These are phyloP conservation scores for Tricholoma bakamatsutake DNA, from an alignment of 768 basidiomycete species.

Conservation along the genomic window DNA sequence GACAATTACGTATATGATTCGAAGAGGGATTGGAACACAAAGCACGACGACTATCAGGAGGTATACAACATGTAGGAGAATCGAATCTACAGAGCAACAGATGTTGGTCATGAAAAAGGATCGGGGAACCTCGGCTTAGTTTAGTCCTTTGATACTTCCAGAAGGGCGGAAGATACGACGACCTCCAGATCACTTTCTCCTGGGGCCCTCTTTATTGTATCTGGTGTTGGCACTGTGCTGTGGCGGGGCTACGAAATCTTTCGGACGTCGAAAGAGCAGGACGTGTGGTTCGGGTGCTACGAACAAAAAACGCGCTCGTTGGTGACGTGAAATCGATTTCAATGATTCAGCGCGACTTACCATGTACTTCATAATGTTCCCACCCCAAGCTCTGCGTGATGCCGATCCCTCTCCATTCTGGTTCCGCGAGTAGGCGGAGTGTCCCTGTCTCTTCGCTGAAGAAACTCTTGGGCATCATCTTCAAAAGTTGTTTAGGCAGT, in stretches of 20 bases:
- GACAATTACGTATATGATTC: not conserved
- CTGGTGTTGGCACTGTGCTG: slow-evolving; percentile 36
- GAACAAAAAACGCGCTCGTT: slow-evolving; percentile 3
- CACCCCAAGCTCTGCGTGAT: slow-evolving; percentile 95
- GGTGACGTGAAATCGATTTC: not conserved
- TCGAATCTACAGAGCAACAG: slow-evolving; percentile 6
- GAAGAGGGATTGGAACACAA: slow-evolving; percentile 6
- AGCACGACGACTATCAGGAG: slow-evolving; percentile 10
- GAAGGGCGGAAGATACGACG: not conserved
- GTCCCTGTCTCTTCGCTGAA: slow-evolving; percentile 74
- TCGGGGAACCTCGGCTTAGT: not conserved
- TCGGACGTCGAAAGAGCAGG: slow-evolving; percentile 82
- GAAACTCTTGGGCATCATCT: slow-evolving; percentile 84
- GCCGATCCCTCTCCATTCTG: slow-evolving; percentile 95
- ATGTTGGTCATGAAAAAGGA: not conserved
- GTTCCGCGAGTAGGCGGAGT: slow-evolving; percentile 76
- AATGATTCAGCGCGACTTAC: slow-evolving; percentile 32
- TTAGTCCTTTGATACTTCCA: slow-evolving; percentile 2
- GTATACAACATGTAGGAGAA: slow-evolving; percentile 5
- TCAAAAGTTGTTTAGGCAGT: slow-evolving; percentile 89
- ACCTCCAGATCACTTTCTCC: slow-evolving; percentile 33
- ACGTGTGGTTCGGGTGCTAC: slow-evolving; percentile 91
- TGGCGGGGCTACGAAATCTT: slow-evolving; percentile 54
- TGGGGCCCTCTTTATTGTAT: slow-evolving; percentile 26
- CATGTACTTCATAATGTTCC: slow-evolving; percentile 98